Base-by-base conservation (phyloP, 2,329 filamentous ascomycete species). In the Truncatella angustata region DNA sequence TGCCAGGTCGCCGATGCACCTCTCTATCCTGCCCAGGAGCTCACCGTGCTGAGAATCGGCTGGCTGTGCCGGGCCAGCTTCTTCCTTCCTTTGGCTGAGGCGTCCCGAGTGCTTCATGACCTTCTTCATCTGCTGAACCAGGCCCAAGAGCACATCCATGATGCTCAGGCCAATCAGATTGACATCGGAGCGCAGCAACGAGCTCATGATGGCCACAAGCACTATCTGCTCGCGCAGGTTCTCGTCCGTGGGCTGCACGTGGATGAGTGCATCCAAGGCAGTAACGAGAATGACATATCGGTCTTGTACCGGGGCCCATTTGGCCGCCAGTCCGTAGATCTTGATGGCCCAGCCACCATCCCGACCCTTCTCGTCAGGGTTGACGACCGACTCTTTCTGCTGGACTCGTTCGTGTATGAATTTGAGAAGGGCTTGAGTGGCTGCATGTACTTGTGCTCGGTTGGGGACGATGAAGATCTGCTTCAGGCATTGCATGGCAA, bases 131-230 rank as follows among this genome's bases (percentile, higher is more conserved):
- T 96, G 91, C 58, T 90, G 87, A 57, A 97, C 83, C 12, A 99
- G 77, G 2, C 91, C 88, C 12, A 96, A 77, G 24, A 97, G 76
- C 16, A 97, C 86, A 67, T 99, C 94, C 86, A 97, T 97, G 49
- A 97, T 88, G 66, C 92, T 97, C 42, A 99, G 77, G 1, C 94
- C 94, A 56, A 99, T 97, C 65, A 97, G 79, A 69, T 97, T 97
- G 64, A 96, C 86, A 37, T 93, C 86, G 0, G 93, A 97, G 48
- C 88, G 86, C 43, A 99, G 76, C 9, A 97, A 78, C 56, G 88
- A 90, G 55, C 90, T 85, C 54, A 97, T 84, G 70, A 97, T 85
- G 39, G 85, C 86, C 1, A 88, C 82, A 54, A 96, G 76, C 4
- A 87, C 82, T 50, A 91, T 75, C 62, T 96, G 89, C 51, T 88